Evolutionary conservation across 2,329 filamentous ascomycete species (phyloP).

Genomic region (Hymenoscyphus repandus): DNA sequence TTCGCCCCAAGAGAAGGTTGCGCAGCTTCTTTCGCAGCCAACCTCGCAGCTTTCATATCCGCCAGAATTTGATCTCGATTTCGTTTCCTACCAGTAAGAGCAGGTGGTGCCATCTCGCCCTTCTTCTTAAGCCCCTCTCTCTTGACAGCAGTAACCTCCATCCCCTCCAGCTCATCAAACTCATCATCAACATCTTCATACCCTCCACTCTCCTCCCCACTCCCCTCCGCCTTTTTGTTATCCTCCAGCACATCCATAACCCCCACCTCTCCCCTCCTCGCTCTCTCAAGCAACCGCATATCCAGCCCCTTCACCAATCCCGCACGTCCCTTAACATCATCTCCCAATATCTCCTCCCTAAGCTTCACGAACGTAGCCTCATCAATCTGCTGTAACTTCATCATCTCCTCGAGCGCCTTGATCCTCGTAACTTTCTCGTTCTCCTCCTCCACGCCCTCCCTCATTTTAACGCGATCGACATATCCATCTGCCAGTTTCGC

Average conservation of each 20-base stretch:
- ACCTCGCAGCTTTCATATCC: constrained; percentile 58
- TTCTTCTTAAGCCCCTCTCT: constrained; percentile 48
- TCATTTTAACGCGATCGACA: constrained; percentile 68
- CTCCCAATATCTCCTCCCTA: constrained; percentile 72
- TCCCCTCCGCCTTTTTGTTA: constrained; percentile 25
- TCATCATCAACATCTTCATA: constrained; percentile 58
- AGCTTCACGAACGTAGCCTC: constrained; percentile 71
- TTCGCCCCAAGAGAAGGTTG: constrained; percentile 50
- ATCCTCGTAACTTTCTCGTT: constrained; percentile 58
- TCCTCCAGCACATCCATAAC: constrained; percentile 31
- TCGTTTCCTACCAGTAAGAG: constrained; percentile 54
- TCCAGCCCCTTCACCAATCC: constrained; percentile 92
- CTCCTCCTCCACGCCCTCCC: constrained; percentile 48
- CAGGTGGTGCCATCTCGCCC: constrained; percentile 51
- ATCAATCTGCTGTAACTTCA: constrained; percentile 82
- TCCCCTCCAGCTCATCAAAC: constrained; percentile 52
- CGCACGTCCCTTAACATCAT: constrained; percentile 66
- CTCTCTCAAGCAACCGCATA: constrained; percentile 68
- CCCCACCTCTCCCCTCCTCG: constrained; percentile 64
- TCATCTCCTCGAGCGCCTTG: constrained; percentile 71
- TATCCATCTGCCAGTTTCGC: constrained; percentile 76
- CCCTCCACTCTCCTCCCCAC: constrained; percentile 27
- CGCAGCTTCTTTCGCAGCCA: constrained; percentile 49
- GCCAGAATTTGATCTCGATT: constrained; percentile 63
- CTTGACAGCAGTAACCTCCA: constrained; percentile 47